phyloP scores from a whole-genome alignment of 257 asterid genomes.

The Nicotiana tabacum region DNA sequence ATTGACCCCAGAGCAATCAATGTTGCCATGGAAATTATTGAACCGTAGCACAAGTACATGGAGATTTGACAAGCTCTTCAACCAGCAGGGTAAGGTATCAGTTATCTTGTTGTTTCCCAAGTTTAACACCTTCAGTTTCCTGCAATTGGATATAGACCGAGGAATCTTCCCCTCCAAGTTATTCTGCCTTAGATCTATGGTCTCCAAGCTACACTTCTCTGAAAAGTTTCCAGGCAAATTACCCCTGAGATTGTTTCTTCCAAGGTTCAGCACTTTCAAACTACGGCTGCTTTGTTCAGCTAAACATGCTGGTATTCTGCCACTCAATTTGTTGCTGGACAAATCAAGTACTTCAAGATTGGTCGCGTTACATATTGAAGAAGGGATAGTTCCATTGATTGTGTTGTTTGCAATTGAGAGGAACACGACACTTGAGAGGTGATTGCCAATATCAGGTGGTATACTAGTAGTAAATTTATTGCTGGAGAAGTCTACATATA shows the following conservation, averaged over 20 bases:
- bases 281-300: not conserved
- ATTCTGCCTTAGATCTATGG: slow-evolving; percentile 42
- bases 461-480: slow-evolving; percentile 22
- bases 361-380: slow-evolving; percentile 44
- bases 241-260: slow-evolving; percentile 37
- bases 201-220: slow-evolving; percentile 23
- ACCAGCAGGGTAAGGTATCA: slow-evolving; percentile 22
- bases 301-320: slow-evolving; percentile 46
- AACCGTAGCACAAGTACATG: slow-evolving; percentile 48
- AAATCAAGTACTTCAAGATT: slow-evolving; percentile 37
- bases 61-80: slow-evolving; percentile 27
- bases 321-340: slow-evolving; percentile 38
- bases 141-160: slow-evolving; percentile 36
- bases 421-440: not conserved
- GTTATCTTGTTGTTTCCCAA: slow-evolving; percentile 31
- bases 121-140: slow-evolving; percentile 22
- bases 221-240: slow-evolving; percentile 30
- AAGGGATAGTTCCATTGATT: slow-evolving; percentile 40
- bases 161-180: slow-evolving; percentile 33
- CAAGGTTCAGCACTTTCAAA: slow-evolving; percentile 31
- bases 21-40: slow-evolving; percentile 45
- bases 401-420: slow-evolving; percentile 43
- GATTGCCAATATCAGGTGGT: slow-evolving; percentile 19
- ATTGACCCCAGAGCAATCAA: slow-evolving; percentile 17
- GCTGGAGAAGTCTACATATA: slow-evolving; percentile 24